These are phyloP conservation scores for Leonotis leonurus DNA, from an alignment of 257 asterid genomes.

Conservation along the genomic window DNA sequence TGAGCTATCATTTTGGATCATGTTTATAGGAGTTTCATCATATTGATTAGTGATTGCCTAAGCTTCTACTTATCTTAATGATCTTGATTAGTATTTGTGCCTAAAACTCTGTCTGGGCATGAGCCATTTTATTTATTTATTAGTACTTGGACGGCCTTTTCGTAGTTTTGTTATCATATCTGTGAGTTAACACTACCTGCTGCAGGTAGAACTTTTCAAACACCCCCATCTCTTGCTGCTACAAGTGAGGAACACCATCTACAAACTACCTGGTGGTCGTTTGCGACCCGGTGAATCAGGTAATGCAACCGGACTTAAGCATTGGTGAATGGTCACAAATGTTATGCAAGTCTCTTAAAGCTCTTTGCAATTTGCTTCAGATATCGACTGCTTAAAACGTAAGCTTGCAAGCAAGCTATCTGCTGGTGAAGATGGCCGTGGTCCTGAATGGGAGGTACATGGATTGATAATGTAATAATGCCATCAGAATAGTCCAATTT, in stretches of 20 bases:
- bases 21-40: too few species aligned
- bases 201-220: constrained; percentile 80
- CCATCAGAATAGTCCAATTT: background rate
- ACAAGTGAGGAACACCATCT: constrained; percentile 60
- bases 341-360: background rate
- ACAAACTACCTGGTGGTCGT: constrained; percentile 89
- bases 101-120: background rate
- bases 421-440: constrained; percentile 41
- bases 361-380: constrained; percentile 28
- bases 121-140: too few species aligned
- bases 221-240: constrained; percentile 80
- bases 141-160: too few species aligned
- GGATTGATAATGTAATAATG: background rate
- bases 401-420: constrained; percentile 79
- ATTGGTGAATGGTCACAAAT: background rate
- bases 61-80: too few species aligned
- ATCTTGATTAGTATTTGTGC: background rate
- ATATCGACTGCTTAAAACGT: constrained; percentile 65
- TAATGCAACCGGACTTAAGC: constrained; percentile 10
- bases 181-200: too few species aligned
- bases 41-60: too few species aligned
- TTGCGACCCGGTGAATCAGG: constrained; percentile 83
- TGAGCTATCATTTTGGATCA: too few species aligned
- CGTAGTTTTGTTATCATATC: background rate
- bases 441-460: constrained; percentile 73